Evolutionary conservation across 805 yeast species (phyloP).

Genomic region (Candida nitratophila): DNA sequence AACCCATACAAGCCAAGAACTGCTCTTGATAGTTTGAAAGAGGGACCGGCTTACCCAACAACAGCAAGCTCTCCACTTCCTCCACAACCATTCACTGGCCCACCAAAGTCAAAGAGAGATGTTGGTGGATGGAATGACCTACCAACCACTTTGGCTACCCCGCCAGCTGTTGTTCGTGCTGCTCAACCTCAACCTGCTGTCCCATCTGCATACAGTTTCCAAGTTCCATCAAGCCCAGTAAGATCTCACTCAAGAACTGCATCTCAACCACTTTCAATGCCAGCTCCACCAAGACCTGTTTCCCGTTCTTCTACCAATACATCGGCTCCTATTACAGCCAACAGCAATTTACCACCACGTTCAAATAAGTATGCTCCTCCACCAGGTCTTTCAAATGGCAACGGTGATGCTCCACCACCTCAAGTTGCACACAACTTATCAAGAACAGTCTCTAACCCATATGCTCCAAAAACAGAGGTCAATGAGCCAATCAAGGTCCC

Average conservation of each 20-base stretch:
- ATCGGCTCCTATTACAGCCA: constrained; percentile 12
- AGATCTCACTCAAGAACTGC: constrained; percentile 18
- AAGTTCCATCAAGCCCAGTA: constrained; percentile 14
- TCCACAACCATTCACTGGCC: constrained; percentile 10
- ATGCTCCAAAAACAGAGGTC: constrained; percentile 26
- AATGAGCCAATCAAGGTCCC: constrained; percentile 19
- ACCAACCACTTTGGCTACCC: constrained; percentile 36
- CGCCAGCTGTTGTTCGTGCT: constrained; percentile 9
- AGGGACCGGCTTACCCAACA: constrained; percentile 6
- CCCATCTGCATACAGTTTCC: constrained; percentile 17
- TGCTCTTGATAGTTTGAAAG: constrained; percentile 25
- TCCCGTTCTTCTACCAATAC: constrained; percentile 3
- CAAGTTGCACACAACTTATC: background rate
- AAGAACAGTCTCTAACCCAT: constrained; percentile 20
- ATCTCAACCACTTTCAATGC: constrained; percentile 22
- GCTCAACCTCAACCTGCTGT: constrained; percentile 19
- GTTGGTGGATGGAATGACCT: constrained; percentile 71
- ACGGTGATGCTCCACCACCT: constrained; percentile 5
- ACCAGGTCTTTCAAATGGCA: constrained; percentile 7
- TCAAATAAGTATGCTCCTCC: constrained; percentile 23
- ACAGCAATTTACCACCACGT: constrained; percentile 10
- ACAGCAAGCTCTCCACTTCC: constrained; percentile 4
- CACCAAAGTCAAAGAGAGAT: constrained; percentile 30
- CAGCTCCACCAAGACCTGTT: constrained; percentile 24
- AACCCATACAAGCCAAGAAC: constrained; percentile 29